Percentiles rank a stretch among this genome's conserved stretches.
Evolutionary conservation across 345 rosid species (phyloP).

Genomic region (Atalantia buxifolia): DNA sequence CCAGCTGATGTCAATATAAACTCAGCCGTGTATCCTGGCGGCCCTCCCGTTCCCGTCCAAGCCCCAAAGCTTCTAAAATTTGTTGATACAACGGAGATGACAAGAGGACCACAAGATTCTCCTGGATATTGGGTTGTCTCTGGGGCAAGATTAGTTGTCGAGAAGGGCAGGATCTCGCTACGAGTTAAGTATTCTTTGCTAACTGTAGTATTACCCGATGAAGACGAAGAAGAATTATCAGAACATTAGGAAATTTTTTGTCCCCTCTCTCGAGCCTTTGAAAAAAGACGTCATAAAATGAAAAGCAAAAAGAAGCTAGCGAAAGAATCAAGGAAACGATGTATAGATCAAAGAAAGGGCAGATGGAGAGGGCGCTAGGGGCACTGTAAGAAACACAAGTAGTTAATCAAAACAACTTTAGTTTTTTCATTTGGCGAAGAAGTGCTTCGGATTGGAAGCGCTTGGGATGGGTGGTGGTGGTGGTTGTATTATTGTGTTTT

Average conservation of each 20-base stretch:
- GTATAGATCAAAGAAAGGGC: neutral
- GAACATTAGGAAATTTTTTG: slow-evolving; percentile 13
- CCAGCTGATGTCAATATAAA: slow-evolving; percentile 91
- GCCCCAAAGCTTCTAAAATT: slow-evolving; percentile 84
- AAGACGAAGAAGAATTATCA: slow-evolving; percentile 30
- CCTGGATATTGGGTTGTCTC: slow-evolving; percentile 99
- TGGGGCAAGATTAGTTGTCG: slow-evolving; percentile 78
- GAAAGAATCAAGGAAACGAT: neutral
- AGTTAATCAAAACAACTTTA: too few species aligned
- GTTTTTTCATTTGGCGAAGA: neutral
- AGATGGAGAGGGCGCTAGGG: neutral
- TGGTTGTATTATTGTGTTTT: slow-evolving; percentile 6
- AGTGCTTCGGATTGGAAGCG: neutral
- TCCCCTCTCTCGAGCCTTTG: neutral
- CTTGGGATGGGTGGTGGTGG: neutral
- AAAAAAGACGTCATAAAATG: neutral
- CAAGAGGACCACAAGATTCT: slow-evolving; percentile 84
- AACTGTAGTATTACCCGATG: slow-evolving; percentile 52
- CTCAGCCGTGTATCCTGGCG: slow-evolving; percentile 89
- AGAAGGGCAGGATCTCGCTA: slow-evolving; percentile 85
- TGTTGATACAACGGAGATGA: slow-evolving; percentile 90
- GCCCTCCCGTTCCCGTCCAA: slow-evolving; percentile 87
- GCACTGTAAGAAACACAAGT: neutral
- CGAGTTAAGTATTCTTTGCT: slow-evolving; percentile 87
- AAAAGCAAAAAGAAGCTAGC: neutral